Evolutionary conservation across 179 eudicot genomes (phyloP).

Genomic region (Patellifolia procumbens): DNA sequence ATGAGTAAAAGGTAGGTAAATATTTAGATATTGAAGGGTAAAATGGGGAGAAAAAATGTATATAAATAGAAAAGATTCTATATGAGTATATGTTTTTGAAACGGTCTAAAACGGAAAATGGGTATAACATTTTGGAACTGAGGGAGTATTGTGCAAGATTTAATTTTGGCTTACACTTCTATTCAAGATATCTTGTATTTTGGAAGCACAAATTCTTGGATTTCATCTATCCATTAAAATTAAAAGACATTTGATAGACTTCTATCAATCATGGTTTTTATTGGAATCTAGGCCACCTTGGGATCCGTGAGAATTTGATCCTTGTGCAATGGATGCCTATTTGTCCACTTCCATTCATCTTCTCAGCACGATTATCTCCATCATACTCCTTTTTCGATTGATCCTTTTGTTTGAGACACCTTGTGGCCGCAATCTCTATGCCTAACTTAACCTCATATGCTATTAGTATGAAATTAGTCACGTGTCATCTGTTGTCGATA

Average conservation of each 20-base stretch:
- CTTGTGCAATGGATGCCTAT: neutral
- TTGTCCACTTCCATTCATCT: neutral
- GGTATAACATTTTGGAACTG: too few relatives aligned
- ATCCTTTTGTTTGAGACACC: neutral
- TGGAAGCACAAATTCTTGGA: neutral
- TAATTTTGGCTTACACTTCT: neutral
- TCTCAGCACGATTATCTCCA: neutral
- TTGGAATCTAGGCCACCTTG: neutral
- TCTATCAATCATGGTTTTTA: neutral
- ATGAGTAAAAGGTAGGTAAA: too few relatives aligned
- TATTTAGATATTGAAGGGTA: too few relatives aligned
- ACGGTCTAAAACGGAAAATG: too few relatives aligned
- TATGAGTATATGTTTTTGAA: too few relatives aligned
- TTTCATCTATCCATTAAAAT: neutral
- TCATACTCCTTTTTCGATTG: neutral
- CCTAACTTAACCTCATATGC: neutral
- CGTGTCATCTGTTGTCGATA: neutral
- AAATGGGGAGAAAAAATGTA: too few relatives aligned
- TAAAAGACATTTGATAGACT: neutral
- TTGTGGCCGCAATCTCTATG: neutral
- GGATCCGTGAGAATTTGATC: neutral
- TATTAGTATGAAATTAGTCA: neutral
- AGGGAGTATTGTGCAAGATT: too few relatives aligned
- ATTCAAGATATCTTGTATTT: neutral
- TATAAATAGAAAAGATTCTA: too few relatives aligned